These are phyloP conservation scores for Globisporangium polare DNA, from an alignment of 352 stramenopile species.

Conservation along the genomic window DNA sequence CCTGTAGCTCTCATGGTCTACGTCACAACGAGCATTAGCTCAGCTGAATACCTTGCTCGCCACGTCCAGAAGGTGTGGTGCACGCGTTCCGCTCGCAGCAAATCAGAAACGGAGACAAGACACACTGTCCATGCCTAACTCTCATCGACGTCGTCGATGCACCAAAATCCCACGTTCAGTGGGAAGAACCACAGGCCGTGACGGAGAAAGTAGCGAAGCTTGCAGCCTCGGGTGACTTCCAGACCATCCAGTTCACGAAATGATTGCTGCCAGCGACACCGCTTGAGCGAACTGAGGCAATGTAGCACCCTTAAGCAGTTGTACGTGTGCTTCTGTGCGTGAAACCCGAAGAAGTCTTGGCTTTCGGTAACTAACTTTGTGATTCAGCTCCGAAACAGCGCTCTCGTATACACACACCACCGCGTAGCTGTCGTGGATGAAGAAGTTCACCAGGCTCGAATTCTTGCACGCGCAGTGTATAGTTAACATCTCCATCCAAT, in stretches of 20 bases:
- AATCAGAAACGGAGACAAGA: constrained; percentile 1
- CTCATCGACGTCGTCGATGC: constrained; percentile 22
- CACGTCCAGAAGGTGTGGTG: constrained; percentile 15
- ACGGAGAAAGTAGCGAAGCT: constrained; percentile 22
- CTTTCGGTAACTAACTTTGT: no score
- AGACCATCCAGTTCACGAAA: constrained; percentile 35
- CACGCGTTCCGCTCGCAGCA: constrained; percentile 6
- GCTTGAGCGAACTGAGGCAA: constrained; percentile 14
- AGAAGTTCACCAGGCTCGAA: no score
- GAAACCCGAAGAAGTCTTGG: not conserved
- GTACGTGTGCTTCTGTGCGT: constrained; percentile 12
- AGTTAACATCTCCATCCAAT: no score
- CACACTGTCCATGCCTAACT: constrained; percentile 29
- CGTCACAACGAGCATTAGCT: not conserved
- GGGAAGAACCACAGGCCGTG: constrained; percentile 16
- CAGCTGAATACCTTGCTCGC: not conserved
- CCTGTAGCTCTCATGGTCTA: not conserved
- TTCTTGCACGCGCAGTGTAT: no score
- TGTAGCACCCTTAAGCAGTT: constrained; percentile 32
- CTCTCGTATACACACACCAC: no score
- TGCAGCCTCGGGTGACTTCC: constrained; percentile 23
- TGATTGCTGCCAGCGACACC: constrained; percentile 19
- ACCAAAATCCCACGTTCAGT: constrained; percentile 20
- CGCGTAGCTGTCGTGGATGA: no score
- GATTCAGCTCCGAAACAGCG: no score